A percentile compares a stretch with the other conserved stretches of the same genome.
phyloP scores from a whole-genome alignment of 257 asterid genomes.

The Phtheirospermum japonicum region DNA sequence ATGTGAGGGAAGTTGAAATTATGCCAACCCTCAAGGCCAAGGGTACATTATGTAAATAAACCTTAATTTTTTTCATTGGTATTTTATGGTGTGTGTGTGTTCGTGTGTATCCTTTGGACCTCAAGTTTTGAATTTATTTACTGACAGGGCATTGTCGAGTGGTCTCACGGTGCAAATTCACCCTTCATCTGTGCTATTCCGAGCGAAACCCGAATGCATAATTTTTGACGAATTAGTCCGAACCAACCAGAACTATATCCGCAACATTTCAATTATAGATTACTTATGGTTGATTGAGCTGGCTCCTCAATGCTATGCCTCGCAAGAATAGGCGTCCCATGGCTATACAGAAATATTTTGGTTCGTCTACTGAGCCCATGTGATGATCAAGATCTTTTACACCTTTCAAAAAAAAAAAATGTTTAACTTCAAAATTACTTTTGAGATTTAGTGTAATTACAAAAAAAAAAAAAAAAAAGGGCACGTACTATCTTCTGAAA shows the following conservation, averaged over 20 bases:
- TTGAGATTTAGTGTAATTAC: too few relatives aligned
- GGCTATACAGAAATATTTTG: constrained; percentile 7
- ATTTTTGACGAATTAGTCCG: constrained; percentile 72
- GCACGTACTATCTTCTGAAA: too few relatives aligned
- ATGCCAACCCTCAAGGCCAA: too few relatives aligned
- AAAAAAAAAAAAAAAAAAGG: too few relatives aligned
- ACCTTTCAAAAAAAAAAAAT: background rate
- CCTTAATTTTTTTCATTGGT: background rate
- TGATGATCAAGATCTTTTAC: background rate
- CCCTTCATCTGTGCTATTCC: constrained; percentile 81
- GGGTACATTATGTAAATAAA: background rate
- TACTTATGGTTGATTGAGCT: constrained; percentile 86
- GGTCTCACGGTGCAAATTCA: constrained; percentile 85
- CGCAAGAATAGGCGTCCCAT: constrained; percentile 39
- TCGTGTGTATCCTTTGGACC: background rate
- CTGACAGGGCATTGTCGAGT: constrained; percentile 77
- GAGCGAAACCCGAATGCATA: constrained; percentile 83
- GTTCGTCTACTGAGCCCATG: constrained; percentile 22
- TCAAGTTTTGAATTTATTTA: constrained; percentile 21
- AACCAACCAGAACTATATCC: constrained; percentile 69
- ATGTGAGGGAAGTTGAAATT: too few relatives aligned
- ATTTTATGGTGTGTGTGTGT: background rate
- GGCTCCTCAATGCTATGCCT: constrained; percentile 74
- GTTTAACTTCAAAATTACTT: too few relatives aligned
- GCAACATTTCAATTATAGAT: constrained; percentile 76